Evolutionary conservation across 768 basidiomycete genomes (phyloP), one percentile per base, ranked within the genome.

Genomic region (Suillus sp.): DNA sequence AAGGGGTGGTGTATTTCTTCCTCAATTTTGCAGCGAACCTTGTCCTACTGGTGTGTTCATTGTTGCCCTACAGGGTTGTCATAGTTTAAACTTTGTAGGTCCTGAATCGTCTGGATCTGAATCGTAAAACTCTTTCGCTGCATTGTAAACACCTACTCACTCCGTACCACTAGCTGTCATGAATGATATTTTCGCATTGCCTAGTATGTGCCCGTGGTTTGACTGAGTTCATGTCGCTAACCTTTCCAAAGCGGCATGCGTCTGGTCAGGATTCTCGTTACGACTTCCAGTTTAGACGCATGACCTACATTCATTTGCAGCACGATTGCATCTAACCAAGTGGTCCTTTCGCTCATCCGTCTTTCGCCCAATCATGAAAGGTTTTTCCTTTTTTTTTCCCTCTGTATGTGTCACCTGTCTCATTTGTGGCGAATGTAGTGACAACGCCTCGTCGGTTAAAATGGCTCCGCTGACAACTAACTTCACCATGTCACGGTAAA

Each of bases 241-340:
- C 37, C 25, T 27, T 14, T 20, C 5, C 3, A 25, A 27, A 57
- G 56, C 37, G 37, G 56, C 18, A 13, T 57, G 56, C 56, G 20
- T 40, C 10, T 57, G 56, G 56, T 57, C 25, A 57, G 56, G 37
- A 57, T 11, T 20, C 37, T 40, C 20, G 25, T 27, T 13, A 20
- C 1, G 25, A 40, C 25, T 57, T 38, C 3, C 25, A 5, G 8
- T 40, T 27, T 5, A 10, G 27, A 20, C 25, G 11, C 18, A 30
- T 13, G 18, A 40, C 56, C 18, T 5, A 57, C 18, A 7, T 35
- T 35, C 22, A 14, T 40, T 20, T 40, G 16, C 11, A 57, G 56
- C 38, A 57, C 56, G 2, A 27, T 57, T 27, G 37, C 56, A 27
- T 57, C 56, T 20, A 57, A 16, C 25, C 25, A 40, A 30, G 56